Evolutionary conservation across 495 filamentous ascomycete species (phyloP), one percentile per base, ranked within the genome.

Genomic region (Lasiosphaeria ovina): DNA sequence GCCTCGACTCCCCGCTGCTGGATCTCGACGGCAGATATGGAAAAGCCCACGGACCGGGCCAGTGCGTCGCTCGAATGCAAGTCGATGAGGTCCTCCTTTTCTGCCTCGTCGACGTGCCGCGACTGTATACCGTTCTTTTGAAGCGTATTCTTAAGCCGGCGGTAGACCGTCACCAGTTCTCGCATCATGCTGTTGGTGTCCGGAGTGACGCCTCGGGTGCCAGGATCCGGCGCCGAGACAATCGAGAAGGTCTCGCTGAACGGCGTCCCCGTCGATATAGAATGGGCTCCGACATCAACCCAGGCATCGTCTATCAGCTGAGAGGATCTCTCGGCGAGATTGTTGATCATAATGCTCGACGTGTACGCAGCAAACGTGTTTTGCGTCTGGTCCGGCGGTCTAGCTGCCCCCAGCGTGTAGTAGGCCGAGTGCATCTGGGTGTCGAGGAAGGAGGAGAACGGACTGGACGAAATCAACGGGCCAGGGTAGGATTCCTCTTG

Each of bases 21-120:
- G 58, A 99, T 97, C 72, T 99, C 94, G 6, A 89, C 85, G 0
- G 91, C 86, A 3, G 93, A 85, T 54, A 99, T 93, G n/a, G 93
- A 92, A 73, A 83, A 91, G 0, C 92, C 94, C 16, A 98, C 85
- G 47, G 86, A 83, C 51, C 79, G 79, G 38, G 90, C 87, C 47
- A 98, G 69, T 0, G 85, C 84, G 64, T 93, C 89, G 8, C 84
- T 87, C 44, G 83, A 78, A 4, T 80, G 76, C 42, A 92, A 69
- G 42, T 74, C 72, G 17, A 72, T 74, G 17, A 35, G 44, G 3
- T 69, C 62, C n/a, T 55, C 57, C 12, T 38, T 54, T 17, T 63
- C 59, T 3, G 53, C 38, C 4, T 56, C 59, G 34, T 56, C 32
- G 3, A 60, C 80, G 80, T 63, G 75, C 2, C 55, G 77, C 9